Percentiles rank a stretch among this genome's conserved stretches.
phyloP scores from a whole-genome alignment of 495 filamentous ascomycete species.

The Sphaerosporella brunnea region DNA sequence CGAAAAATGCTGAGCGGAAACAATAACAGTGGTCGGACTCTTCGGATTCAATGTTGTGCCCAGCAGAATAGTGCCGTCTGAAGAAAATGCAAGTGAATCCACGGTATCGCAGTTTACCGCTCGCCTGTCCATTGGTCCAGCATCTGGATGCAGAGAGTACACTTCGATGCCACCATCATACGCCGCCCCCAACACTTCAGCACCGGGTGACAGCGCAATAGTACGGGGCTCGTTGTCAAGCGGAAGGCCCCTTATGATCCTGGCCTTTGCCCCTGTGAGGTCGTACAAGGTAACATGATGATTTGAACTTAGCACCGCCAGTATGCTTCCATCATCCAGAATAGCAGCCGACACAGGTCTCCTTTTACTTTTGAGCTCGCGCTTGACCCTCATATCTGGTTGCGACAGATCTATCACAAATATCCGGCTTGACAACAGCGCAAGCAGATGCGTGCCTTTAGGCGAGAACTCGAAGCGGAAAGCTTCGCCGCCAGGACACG shows the following conservation, averaged over 20 bases:
- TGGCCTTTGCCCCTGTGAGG: conserved; percentile 41
- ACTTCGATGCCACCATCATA: conserved; percentile 79
- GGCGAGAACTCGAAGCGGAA: conserved; percentile 69
- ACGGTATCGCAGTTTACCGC: conserved; percentile 67
- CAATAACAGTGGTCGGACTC: conserved; percentile 52
- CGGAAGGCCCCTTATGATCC: conserved; percentile 48
- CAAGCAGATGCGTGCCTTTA: conserved; percentile 52
- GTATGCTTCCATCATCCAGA: conserved; percentile 52
- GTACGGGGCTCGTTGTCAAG: conserved; percentile 59
- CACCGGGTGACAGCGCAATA: conserved; percentile 63
- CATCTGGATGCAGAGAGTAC: conserved; percentile 48
- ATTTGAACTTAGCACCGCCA: conserved; percentile 65
- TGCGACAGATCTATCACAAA: conserved; percentile 52
- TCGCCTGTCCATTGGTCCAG: conserved; percentile 48
- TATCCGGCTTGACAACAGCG: conserved; percentile 73
- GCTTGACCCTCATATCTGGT: conserved; percentile 40
- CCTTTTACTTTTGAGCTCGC: conserved; percentile 63
- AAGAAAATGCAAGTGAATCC: conserved; percentile 63
- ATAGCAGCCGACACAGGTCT: conserved; percentile 65
- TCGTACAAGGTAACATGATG: conserved; percentile 71
- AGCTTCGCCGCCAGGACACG: conserved; percentile 64
- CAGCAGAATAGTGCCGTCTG: conserved; percentile 68
- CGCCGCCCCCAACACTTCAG: conserved; percentile 66
- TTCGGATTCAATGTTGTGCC: conserved; percentile 51
- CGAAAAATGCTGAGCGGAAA: conserved; percentile 66